Percentiles rank a stretch among this genome's conserved stretches.
These are phyloP conservation scores for Passalora sequoiae DNA, from an alignment of 2,329 filamentous ascomycete genomes.

Conservation along the genomic window DNA sequence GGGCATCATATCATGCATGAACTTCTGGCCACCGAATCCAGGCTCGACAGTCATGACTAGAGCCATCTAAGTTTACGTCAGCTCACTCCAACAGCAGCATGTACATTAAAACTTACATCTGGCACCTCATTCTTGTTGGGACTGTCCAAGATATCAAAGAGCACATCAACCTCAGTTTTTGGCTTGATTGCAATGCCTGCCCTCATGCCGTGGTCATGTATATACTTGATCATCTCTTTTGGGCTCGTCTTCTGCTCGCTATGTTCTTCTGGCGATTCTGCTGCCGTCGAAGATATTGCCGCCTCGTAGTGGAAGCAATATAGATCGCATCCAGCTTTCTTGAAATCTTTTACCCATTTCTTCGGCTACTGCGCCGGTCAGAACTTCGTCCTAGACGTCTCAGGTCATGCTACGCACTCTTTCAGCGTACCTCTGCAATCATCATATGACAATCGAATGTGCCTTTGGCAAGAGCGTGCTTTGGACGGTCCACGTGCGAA, in stretches of 20 bases:
- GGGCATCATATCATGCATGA: constrained; percentile 92
- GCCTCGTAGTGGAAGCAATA: constrained; percentile 99
- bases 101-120: constrained; percentile 62
- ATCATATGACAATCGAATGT: constrained; percentile 99
- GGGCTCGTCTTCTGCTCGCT: constrained; percentile 72
- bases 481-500: constrained; percentile 72
- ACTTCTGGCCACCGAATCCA: constrained; percentile 96
- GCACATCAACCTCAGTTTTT: constrained; percentile 79
- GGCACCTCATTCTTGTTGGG: constrained; percentile 69
- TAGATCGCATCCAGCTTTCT: constrained; percentile 90
- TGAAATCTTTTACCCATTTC: constrained; percentile 95
- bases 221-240: constrained; percentile 79
- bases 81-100: no score
- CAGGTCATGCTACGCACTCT: neutral
- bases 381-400: constrained; percentile 8
- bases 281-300: constrained; percentile 74
- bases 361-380: constrained; percentile 62
- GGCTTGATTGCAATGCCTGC: constrained; percentile 97
- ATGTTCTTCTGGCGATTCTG: constrained; percentile 67
- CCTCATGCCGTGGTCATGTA: constrained; percentile 80
- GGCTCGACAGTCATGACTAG: constrained; percentile 98
- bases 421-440: constrained; percentile 75
- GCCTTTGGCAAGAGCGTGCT: constrained; percentile 65
- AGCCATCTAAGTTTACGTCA: constrained; percentile 97
- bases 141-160: constrained; percentile 83